Evolutionary conservation across 2,329 filamentous ascomycete species (phyloP), one percentile per base, ranked within the genome.

Genomic region (Trichoderma sp.): DNA sequence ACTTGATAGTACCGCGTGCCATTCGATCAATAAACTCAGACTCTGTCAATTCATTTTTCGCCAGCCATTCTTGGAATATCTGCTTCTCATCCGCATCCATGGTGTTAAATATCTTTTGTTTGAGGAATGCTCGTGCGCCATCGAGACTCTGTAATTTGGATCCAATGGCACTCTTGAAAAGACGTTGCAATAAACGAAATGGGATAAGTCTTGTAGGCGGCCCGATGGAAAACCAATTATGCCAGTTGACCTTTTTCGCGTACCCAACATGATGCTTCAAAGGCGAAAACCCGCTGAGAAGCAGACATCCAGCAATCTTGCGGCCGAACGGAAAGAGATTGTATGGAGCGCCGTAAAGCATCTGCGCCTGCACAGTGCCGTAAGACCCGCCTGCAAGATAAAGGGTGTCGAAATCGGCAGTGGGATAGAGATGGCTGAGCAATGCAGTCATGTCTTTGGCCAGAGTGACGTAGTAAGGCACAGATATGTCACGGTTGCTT

Each of bases 241-340:
- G 68, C 73, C 72, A 73, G 49, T 21, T 73, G 14, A 75, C 59
- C 10, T 33, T 61, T 49, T 72, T 71, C 13, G 70, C 62, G 35
- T 75, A 70, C 16, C 67, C 58, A 4, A 10, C 65, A 43, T 75
- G 66, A 56, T 73, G 68, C 52, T 71, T 73, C 29, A 72, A 69
- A 1, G 72, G 72, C 8, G 73, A 73, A 59, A 73, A 73, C 31
- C 73, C 73, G 70, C 72, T 8, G 70, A 64, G 29, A 6, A 47
- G n/a, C 4, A 47, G 8, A 11, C 19, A n/a, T 21, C 19, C n/a
- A 47, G 43, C 43, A 19, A 21, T 47, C 10, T 47, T 47, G 16
- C n/a, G 43, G 8, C 43, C 43, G 10, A 11, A 11, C 2, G n/a
- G 43, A 21, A 47, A n/a, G 8, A 47, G 19, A 21, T 47, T 6